Percentiles rank a stretch among this genome's conserved stretches.
These are phyloP conservation scores for Lentinula sp. DNA, from an alignment of 768 basidiomycete species.

Conservation along the genomic window DNA sequence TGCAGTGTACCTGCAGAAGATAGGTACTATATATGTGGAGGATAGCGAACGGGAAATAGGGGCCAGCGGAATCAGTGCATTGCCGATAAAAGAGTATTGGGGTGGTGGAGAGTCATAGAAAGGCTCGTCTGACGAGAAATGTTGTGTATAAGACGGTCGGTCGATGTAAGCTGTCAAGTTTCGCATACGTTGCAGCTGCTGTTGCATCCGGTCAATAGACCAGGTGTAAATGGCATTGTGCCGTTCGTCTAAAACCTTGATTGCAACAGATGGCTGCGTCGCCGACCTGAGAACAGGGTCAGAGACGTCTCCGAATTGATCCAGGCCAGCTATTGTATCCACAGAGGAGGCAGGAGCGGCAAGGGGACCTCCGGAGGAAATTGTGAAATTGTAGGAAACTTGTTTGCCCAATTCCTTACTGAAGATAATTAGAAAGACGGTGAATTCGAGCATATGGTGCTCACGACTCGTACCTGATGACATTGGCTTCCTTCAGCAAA, in stretches of 20 bases:
- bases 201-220: conserved; percentile 84
- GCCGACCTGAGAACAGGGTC: conserved; percentile 70
- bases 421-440: not conserved
- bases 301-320: conserved; percentile 90
- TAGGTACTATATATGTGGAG: conserved; percentile 71
- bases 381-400: conserved; percentile 88
- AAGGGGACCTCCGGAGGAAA: conserved; percentile 77
- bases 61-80: conserved; percentile 75
- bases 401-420: conserved; percentile 86
- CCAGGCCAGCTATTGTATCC: conserved; percentile 80
- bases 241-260: conserved; percentile 88
- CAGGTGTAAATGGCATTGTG: conserved; percentile 87
- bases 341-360: conserved; percentile 77
- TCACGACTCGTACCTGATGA: conserved; percentile 60
- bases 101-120: conserved; percentile 89
- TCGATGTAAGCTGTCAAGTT: conserved; percentile 87
- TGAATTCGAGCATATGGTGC: not conserved
- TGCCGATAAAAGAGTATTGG: conserved; percentile 90
- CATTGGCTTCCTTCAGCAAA: conserved; percentile 88
- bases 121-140: conserved; percentile 89
- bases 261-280: conserved; percentile 76
- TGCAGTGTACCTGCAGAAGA: conserved; percentile 90
- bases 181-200: conserved; percentile 89
- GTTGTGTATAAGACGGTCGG: conserved; percentile 87
- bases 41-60: conserved; percentile 75